Evolutionary conservation across 2,329 filamentous ascomycete genomes (phyloP), one percentile per base, ranked within the genome.

Genomic region (Epichloe elymi): DNA sequence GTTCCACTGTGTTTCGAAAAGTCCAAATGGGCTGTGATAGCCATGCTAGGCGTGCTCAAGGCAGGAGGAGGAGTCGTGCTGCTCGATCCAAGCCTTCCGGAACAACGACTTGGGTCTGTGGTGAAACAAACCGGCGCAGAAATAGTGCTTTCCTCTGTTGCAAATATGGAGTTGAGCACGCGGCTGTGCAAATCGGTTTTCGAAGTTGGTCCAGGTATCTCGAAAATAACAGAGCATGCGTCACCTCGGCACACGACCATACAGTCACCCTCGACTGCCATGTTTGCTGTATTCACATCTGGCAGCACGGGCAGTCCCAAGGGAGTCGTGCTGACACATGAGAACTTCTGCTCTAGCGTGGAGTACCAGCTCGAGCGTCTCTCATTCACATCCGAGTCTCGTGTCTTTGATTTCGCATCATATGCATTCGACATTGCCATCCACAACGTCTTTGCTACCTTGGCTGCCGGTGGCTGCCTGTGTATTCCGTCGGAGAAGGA

Each of bases 1-100:
- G 68, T 76, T n/a, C 72, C 73, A 3, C 62, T 75, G n/a, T 74
- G 71, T 55, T 74, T 75, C 52, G 70, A 74, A 56, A 75, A 75
- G 57, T 74, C 71, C 33, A 63, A 62, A 55, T 74, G 70, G 71
- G 69, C 72, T 4, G 61, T 67, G 7, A 64, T 75, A 20, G 68
- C 69, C 0, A 67, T 75, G 4, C 58, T 75, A 8, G 71, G 65
- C 6, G 65, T 74, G 49, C 72, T 75, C 68, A 74, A 74, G 56
- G 59, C 72, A n/a, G 73, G 73, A 7, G 71, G 65, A 2, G 67
- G 70, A 6, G 75, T 74, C 54, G 70, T 69, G 2, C 63, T 74
- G 11, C 73, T 69, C 35, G 72, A 75, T 49, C 71, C 71, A 0
- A 70, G 68, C 48, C 70, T 74, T 53, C 71, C 73, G 2, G 66